Base-by-base conservation (phyloP, 2,329 filamentous ascomycete genomes). In the Corniculantispora saksenae region DNA sequence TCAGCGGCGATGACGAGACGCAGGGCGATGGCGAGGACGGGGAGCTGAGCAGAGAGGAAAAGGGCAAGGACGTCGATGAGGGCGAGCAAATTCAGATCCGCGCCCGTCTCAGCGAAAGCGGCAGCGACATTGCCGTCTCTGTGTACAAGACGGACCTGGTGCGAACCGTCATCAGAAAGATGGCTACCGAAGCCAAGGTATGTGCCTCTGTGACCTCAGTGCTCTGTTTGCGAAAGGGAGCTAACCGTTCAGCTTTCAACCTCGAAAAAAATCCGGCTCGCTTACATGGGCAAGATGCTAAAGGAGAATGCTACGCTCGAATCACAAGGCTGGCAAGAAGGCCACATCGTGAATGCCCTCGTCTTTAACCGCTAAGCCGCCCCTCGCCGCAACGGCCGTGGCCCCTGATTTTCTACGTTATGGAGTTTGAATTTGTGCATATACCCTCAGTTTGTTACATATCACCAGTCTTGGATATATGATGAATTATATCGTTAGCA, bases 241-340 rank as follows among this genome's bases (percentile, higher is more conserved):
- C 50, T 54, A 61, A 53, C 13, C 21, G 21, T 32, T 19, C 70
- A 91, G 90, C 79, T 94, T 38, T 76, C 83, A 2, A 74, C 81
- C 9, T 80, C 80, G 53, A 87, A 86, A 67, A 85, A 82, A 56
- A 81, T 97, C 59, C 87, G 87, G 62, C 85, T 97, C 66, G 89
- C 88, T 23, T 96, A 97, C 75, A 84, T 95, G 77, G 94, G 94
- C 69, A 92, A 89, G 74, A 86, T 94, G 59, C 83, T 97, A 54
- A 88, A 89, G 69, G 91, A 94, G 68, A 83, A 83, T 62, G 75
- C 85, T 23, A 83, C 89, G 1, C 80, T 97, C 21, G 76, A 81
- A 53, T 83, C 84, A 3, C 90, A 95, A 70, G 91, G 90, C 57
- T 97, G 92, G 91, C 86, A 88, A 70, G 83, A 85, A 67, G 91